phyloP scores from a whole-genome alignment of 805 yeast species.

The Saccharomycopsis fodiens region DNA sequence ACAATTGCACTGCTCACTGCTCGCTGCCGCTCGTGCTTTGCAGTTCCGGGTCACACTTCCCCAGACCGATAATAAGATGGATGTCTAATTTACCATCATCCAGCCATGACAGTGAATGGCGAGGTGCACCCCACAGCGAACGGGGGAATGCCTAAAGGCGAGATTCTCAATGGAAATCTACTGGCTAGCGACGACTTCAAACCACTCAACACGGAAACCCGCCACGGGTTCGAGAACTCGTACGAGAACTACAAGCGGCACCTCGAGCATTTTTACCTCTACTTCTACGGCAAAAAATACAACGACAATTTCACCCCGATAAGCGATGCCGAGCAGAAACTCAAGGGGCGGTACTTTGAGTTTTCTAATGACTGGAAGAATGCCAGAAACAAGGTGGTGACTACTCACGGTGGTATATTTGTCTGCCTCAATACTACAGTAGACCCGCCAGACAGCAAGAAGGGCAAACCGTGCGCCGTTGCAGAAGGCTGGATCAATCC shows the following conservation, averaged over 20 bases:
- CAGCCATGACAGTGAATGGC: too few relatives aligned
- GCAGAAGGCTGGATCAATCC: conserved; percentile 95
- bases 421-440: conserved; percentile 89
- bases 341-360: conserved; percentile 47
- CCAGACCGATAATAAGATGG: too few relatives aligned
- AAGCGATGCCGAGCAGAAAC: conserved; percentile 42
- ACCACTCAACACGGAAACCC: conserved; percentile 20
- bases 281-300: conserved; percentile 88
- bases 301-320: conserved; percentile 82
- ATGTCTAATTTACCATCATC: too few relatives aligned
- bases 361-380: conserved; percentile 86
- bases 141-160: too few relatives aligned
- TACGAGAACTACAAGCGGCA: conserved; percentile 48
- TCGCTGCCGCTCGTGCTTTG: too few relatives aligned
- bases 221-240: conserved; percentile 66
- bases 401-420: conserved; percentile 88
- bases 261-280: conserved; percentile 66
- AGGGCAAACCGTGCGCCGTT: conserved; percentile 79
- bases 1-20: too few relatives aligned
- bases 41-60: too few relatives aligned
- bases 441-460: conserved; percentile 93
- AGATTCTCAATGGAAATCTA: background rate
- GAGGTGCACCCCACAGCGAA: too few relatives aligned
- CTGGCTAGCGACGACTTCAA: background rate
- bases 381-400: conserved; percentile 83